Conservation (phyloP, 306 rosid species). For the Lathyrus tuberosus region DNA sequence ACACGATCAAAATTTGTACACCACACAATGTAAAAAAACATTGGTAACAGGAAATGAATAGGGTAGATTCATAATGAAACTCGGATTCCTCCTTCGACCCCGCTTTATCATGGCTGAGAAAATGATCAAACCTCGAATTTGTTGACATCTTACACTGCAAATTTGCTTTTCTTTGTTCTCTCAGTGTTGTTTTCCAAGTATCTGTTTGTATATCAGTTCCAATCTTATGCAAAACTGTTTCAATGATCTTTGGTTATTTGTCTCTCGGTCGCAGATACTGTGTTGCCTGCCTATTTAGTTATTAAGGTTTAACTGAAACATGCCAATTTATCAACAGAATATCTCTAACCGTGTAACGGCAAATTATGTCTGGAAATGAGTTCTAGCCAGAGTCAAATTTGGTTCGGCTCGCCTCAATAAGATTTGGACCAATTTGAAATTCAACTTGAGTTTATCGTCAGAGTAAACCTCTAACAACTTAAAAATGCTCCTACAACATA, state of each 20-base stretch:
- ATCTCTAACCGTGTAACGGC: background rate
- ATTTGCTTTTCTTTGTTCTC: background rate
- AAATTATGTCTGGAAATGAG: background rate
- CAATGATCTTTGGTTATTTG: slow-evolving; percentile 10
- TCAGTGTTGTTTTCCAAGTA: background rate
- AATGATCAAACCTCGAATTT: background rate
- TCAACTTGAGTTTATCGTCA: too few relatives aligned
- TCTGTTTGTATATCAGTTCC: background rate
- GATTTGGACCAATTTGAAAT: too few relatives aligned
- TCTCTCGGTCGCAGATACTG: background rate
- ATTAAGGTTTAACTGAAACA: background rate
- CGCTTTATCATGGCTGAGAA: background rate
- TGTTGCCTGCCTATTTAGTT: background rate
- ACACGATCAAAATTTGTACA: slow-evolving; percentile 15
- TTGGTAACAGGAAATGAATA: background rate
- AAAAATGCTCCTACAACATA: too few relatives aligned
- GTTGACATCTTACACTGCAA: background rate
- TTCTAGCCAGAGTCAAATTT: too few relatives aligned
- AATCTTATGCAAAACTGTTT: slow-evolving; percentile 4
- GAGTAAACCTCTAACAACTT: too few relatives aligned
- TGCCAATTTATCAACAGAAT: background rate
- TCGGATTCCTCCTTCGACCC: background rate
- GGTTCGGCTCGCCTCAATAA: too few relatives aligned
- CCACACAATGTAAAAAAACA: background rate
- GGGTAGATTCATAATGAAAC: slow-evolving; percentile 4